Percentiles rank a stretch among this genome's conserved stretches.
phyloP scores from a whole-genome alignment of 192 early-diverging fungal genomes.

The Coemansia nantahalensis region DNA sequence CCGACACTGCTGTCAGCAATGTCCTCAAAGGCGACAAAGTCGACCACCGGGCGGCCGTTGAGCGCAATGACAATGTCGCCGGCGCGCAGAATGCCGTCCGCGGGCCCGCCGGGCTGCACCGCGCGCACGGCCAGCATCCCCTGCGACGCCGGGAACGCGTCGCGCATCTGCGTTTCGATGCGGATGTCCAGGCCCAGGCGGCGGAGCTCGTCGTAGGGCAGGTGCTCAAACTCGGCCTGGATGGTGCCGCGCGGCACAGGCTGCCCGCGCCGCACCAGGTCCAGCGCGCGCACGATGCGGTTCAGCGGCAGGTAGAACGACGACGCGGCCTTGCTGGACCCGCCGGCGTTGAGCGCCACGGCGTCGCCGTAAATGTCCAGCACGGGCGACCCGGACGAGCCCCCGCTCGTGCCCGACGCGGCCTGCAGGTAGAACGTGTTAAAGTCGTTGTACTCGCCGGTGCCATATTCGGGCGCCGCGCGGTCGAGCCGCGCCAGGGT shows the following conservation, averaged over 20 bases:
- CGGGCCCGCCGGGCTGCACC: constrained; percentile 67
- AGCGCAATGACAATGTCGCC: constrained; percentile 71
- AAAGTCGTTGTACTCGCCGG: constrained; percentile 75
- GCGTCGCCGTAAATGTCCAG: constrained; percentile 80
- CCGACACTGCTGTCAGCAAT: constrained; percentile 61
- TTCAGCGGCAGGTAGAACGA: constrained; percentile 75
- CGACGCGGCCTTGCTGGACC: constrained; percentile 67
- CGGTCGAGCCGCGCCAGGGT: constrained; percentile 73
- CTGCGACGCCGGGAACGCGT: constrained; percentile 64
- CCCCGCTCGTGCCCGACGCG: constrained; percentile 72
- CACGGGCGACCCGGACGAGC: constrained; percentile 76
- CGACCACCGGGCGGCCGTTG: constrained; percentile 59
- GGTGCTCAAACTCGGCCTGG: constrained; percentile 72
- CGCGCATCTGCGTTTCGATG: constrained; percentile 64
- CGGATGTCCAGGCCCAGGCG: constrained; percentile 64
- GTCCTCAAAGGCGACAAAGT: constrained; percentile 64
- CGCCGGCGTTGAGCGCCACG: constrained; percentile 67
- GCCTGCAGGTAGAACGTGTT: constrained; percentile 85
- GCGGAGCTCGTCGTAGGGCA: constrained; percentile 73
- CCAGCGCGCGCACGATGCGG: constrained; percentile 65
- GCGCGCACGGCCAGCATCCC: constrained; percentile 68
- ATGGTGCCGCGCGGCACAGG: constrained; percentile 71
- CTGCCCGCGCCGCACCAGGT: constrained; percentile 55
- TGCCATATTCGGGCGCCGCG: constrained; percentile 70
- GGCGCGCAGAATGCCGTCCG: constrained; percentile 59